Evolutionary conservation across 495 filamentous ascomycete species (phyloP).

Genomic region (Hamigera avellanea): DNA sequence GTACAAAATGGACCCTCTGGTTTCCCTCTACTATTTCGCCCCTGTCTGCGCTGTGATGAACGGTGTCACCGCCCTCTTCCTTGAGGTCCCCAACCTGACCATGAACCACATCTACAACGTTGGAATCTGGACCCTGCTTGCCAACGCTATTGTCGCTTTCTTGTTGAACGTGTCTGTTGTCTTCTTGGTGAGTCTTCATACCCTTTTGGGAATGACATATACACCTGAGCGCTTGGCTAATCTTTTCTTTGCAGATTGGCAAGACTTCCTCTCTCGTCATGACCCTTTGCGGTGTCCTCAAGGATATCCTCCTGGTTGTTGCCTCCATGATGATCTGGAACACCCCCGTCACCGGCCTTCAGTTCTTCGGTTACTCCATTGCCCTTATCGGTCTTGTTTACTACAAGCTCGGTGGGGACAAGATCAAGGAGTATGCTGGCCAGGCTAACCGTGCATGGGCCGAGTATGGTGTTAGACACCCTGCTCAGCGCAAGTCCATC

Average conservation of each 20-base stretch:
- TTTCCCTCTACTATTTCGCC: constrained; percentile 94
- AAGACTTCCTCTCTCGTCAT: constrained; percentile 94
- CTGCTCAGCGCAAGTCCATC: constrained; percentile 63
- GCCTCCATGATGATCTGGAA: constrained; percentile 86
- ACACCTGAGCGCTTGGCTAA: too few species aligned
- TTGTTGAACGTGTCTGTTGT: constrained; percentile 87
- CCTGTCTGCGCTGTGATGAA: constrained; percentile 90
- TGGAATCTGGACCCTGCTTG: constrained; percentile 60
- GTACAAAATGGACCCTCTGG: constrained; percentile 96
- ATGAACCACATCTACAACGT: constrained; percentile 65
- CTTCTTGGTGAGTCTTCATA: constrained; percentile 58
- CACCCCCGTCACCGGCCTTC: constrained; percentile 67
- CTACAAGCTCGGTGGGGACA: constrained; percentile 90
- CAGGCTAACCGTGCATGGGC: constrained; percentile 66
- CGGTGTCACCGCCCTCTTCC: constrained; percentile 61
- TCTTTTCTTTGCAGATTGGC: constrained; percentile 47
- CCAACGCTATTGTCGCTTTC: constrained; percentile 78
- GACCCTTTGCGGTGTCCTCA: constrained; percentile 94
- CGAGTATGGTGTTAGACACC: constrained; percentile 68
- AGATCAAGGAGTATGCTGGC: constrained; percentile 64
- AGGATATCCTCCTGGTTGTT: constrained; percentile 89
- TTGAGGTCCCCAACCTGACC: constrained; percentile 60
- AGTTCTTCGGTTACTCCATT: constrained; percentile 92
- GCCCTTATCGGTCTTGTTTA: constrained; percentile 84
- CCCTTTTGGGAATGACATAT: neutral